A percentile compares a stretch with the other conserved stretches of the same genome.
Evolutionary conservation across 768 basidiomycete species (phyloP).

Genomic region (Psilocybe tampanensis): DNA sequence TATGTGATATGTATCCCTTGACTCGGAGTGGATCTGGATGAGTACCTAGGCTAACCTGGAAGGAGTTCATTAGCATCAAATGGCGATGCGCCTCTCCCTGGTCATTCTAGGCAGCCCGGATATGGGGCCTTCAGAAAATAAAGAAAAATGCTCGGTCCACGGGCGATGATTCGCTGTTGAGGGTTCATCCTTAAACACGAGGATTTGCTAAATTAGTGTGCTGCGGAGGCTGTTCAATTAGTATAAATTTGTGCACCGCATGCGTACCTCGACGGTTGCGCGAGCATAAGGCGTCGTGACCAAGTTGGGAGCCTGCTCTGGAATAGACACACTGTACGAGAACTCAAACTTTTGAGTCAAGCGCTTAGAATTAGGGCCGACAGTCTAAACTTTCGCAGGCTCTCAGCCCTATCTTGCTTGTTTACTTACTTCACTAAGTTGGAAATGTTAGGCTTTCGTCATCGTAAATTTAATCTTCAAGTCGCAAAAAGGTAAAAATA

Average conservation of each 20-base stretch:
- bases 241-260: conserved; percentile 8
- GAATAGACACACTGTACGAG: neutral
- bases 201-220: conserved; percentile 1
- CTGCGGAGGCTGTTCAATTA: conserved; percentile 5
- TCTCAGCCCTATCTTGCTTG: too few relatives aligned
- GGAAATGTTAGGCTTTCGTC: too few relatives aligned
- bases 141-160: neutral
- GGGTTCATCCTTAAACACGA: conserved; percentile 1
- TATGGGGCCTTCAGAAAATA: neutral
- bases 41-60: too few relatives aligned
- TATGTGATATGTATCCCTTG: too few relatives aligned
- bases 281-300: neutral
- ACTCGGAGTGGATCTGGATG: too few relatives aligned
- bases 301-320: neutral
- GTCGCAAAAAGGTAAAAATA: too few relatives aligned
- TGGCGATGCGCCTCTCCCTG: too few relatives aligned
- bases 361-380: neutral
- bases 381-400: too few relatives aligned
- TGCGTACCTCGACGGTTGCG: conserved; percentile 1
- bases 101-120: too few relatives aligned
- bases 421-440: too few relatives aligned
- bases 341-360: neutral
- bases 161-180: neutral
- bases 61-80: too few relatives aligned
- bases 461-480: too few relatives aligned